phyloP scores from a whole-genome alignment of 2,329 filamentous ascomycete species.

The Ilyonectria sp. region DNA sequence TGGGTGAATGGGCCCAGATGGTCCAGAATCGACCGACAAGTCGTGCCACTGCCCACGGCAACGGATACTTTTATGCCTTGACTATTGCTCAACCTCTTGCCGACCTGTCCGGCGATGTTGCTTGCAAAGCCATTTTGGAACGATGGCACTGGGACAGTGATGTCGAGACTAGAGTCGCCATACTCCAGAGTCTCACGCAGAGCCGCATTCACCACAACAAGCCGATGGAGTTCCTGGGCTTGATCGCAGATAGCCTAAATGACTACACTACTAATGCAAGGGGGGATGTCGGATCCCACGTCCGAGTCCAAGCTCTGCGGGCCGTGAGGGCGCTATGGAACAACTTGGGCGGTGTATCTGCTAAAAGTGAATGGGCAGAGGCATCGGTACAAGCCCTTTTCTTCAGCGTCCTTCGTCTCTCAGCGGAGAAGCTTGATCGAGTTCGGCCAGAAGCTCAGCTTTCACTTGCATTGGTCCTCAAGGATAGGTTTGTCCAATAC shows the following conservation, averaged over 20 bases:
- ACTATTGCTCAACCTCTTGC: slow-evolving; percentile 64
- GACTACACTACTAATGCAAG: slow-evolving; percentile 93
- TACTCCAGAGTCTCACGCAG: slow-evolving; percentile 68
- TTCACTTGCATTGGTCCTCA: slow-evolving; percentile 63
- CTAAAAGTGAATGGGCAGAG: slow-evolving; percentile 42
- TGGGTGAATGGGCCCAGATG: slow-evolving; percentile 64
- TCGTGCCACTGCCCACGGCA: slow-evolving; percentile 57
- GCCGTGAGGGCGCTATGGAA: slow-evolving; percentile 78
- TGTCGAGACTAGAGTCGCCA: slow-evolving; percentile 68
- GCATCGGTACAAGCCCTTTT: slow-evolving; percentile 59
- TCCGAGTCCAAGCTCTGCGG: slow-evolving; percentile 84
- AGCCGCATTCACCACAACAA: slow-evolving; percentile 62
- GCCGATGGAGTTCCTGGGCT: slow-evolving; percentile 57
- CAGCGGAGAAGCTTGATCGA: slow-evolving; percentile 91
- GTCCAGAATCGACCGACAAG: slow-evolving; percentile 55
- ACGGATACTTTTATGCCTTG: slow-evolving; percentile 69
- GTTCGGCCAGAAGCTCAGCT: slow-evolving; percentile 79
- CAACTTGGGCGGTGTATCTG: slow-evolving; percentile 45
- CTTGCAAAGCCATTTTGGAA: slow-evolving; percentile 62
- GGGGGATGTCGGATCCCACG: slow-evolving; percentile 91
- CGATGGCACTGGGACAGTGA: slow-evolving; percentile 68
- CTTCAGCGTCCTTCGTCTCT: slow-evolving; percentile 74
- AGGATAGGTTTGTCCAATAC: slow-evolving; percentile 58
- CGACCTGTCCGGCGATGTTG: slow-evolving; percentile 48
- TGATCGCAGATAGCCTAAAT: slow-evolving; percentile 76